Evolutionary conservation across 2,329 filamentous ascomycete species (phyloP).

Genomic region (Fusarium kyushuense): DNA sequence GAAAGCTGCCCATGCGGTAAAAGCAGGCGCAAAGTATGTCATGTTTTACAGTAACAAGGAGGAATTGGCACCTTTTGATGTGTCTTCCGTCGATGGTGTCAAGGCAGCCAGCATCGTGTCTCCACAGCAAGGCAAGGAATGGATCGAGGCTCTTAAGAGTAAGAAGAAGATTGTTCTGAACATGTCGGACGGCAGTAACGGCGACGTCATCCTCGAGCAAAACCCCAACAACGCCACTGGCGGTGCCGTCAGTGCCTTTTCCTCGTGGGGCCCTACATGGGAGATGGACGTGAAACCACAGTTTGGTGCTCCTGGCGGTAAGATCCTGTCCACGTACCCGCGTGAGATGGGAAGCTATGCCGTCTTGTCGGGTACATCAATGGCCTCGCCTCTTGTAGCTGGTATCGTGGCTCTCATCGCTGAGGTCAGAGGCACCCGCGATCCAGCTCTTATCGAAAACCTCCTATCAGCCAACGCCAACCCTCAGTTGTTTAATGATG

Average conservation of each 20-base stretch:
- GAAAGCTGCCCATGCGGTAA: conserved; percentile 66
- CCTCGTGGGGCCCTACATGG: conserved; percentile 71
- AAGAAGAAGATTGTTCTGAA: conserved; percentile 59
- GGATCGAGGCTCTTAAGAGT: conserved; percentile 58
- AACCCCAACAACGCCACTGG: conserved; percentile 59
- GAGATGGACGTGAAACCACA: conserved; percentile 69
- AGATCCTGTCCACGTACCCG: conserved; percentile 70
- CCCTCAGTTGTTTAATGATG: conserved; percentile 63
- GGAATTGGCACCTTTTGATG: conserved; percentile 53
- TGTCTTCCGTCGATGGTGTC: conserved; percentile 50
- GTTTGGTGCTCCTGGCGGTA: conserved; percentile 66
- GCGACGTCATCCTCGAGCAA: conserved; percentile 52
- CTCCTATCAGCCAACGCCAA: conserved; percentile 63
- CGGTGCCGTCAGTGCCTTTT: conserved; percentile 65
- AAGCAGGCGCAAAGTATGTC: conserved; percentile 69
- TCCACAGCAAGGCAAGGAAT: conserved; percentile 56
- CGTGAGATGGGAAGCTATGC: conserved; percentile 60
- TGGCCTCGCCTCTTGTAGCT: conserved; percentile 69
- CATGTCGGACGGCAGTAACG: conserved; percentile 58
- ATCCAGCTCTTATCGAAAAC: conserved; percentile 63
- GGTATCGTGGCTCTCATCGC: conserved; percentile 67
- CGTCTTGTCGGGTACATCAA: conserved; percentile 68
- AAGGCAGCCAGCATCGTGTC: conserved; percentile 58
- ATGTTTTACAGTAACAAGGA: conserved; percentile 69
- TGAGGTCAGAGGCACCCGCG: conserved; percentile 63